phyloP scores from a whole-genome alignment of 2,329 filamentous ascomycete genomes.

The Cladophialophora bantiana region DNA sequence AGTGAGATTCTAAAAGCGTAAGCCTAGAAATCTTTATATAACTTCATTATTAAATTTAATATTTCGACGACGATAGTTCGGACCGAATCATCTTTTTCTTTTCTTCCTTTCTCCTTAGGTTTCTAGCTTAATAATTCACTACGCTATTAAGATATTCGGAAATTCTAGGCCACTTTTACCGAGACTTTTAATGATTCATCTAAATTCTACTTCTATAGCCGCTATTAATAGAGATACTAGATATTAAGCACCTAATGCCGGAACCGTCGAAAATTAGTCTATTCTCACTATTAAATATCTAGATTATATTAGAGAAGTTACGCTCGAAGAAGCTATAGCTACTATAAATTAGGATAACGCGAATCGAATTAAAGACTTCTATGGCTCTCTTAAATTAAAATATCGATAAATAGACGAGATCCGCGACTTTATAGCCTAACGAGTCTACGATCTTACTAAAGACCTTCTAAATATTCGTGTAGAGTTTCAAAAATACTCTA shows the following conservation, averaged over 20 bases:
- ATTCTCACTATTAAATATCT: not conserved
- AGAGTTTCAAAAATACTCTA: not conserved
- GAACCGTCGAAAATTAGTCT: not conserved
- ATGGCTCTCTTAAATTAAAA: not conserved
- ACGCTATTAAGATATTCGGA: not conserved
- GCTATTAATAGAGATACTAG: not conserved
- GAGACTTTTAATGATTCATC: not conserved
- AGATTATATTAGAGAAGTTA: not conserved
- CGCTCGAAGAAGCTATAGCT: not conserved
- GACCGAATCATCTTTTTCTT: not conserved
- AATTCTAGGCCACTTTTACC: not conserved
- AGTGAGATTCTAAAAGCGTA: not conserved
- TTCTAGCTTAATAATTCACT: not conserved
- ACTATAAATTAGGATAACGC: not conserved
- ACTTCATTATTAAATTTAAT: not conserved
- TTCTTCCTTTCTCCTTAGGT: not conserved
- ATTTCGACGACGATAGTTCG: not conserved
- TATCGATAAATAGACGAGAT: not conserved
- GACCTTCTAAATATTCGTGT: not conserved
- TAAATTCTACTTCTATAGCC: not conserved
- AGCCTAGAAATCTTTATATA: not conserved
- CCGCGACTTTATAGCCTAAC: not conserved
- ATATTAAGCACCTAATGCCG: not conserved
- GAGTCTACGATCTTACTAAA: conserved; percentile 2
- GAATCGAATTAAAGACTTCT: not conserved